Conservation (phyloP, 768 basidiomycete genomes). For the Suillus subaureus region DNA sequence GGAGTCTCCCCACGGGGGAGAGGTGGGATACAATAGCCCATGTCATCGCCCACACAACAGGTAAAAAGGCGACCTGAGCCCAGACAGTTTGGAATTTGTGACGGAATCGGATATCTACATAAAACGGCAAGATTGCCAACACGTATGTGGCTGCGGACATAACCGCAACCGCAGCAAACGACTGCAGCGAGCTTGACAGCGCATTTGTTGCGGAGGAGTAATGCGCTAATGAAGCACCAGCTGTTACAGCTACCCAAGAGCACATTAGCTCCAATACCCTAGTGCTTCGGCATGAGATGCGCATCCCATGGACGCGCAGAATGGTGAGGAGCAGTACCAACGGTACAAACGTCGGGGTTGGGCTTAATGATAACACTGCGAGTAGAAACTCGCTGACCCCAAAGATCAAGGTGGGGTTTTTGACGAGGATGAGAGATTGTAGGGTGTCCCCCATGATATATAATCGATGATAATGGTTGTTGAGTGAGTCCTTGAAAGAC, state of each 20-base stretch:
- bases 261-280: constrained; percentile 31
- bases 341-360: constrained; percentile 36
- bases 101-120: constrained; percentile 40
- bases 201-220: constrained; percentile 51
- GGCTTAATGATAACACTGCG: constrained; percentile 28
- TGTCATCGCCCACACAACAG: constrained; percentile 64
- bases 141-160: constrained; percentile 48
- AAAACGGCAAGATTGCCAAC: constrained; percentile 42
- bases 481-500: neutral
- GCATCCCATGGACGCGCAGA: constrained; percentile 34
- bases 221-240: constrained; percentile 45
- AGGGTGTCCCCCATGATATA: constrained; percentile 15
- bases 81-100: constrained; percentile 35
- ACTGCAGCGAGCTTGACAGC: constrained; percentile 52
- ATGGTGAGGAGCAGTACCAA: constrained; percentile 30
- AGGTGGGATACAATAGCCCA: constrained; percentile 58
- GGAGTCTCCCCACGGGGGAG: constrained; percentile 71
- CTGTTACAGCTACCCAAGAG: constrained; percentile 41
- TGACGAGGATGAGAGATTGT: constrained; percentile 26
- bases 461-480: neutral
- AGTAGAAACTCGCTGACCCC: constrained; percentile 24
- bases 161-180: constrained; percentile 47
- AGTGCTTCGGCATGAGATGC: constrained; percentile 30
- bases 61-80: constrained; percentile 60
- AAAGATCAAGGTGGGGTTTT: constrained; percentile 28